phyloP scores from a whole-genome alignment of 192 early-diverging fungal genomes.

The Backusella luteola region DNA sequence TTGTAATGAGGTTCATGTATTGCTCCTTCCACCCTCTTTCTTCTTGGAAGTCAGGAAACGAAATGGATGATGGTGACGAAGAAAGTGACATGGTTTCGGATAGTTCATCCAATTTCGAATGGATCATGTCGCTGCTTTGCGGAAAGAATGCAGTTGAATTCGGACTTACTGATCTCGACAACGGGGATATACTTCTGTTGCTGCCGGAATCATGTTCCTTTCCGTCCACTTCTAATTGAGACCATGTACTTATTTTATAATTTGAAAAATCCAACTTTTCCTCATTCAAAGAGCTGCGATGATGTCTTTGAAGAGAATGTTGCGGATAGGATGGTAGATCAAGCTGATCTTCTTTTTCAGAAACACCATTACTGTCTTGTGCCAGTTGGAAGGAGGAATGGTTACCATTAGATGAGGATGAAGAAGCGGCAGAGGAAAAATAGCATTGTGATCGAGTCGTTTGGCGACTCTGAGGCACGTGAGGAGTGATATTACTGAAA shows the following conservation, averaged over 20 bases:
- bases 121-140: conserved; percentile 21
- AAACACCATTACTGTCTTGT: not conserved
- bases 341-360: not conserved
- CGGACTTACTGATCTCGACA: conserved; percentile 12
- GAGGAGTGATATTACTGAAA: not conserved
- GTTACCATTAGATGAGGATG: not conserved
- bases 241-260: not conserved
- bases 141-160: conserved; percentile 25
- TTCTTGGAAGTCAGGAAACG: not conserved
- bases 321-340: not conserved
- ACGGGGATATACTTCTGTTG: not conserved
- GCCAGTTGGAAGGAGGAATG: not conserved
- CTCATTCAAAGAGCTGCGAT: not conserved
- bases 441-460: conserved; percentile 8
- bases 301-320: not conserved
- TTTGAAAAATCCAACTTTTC: not conserved
- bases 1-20: conserved; percentile 14
- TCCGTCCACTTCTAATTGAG: not conserved
- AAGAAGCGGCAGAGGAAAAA: not conserved
- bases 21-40: conserved; percentile 15
- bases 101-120: conserved; percentile 27
- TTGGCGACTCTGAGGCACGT: conserved; percentile 1
- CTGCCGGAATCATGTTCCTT: not conserved
- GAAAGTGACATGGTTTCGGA: conserved; percentile 20
- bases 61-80: not conserved